These are phyloP conservation scores for Neonectria sp. DNA, from an alignment of 2,329 filamentous ascomycete genomes.

Conservation along the genomic window DNA sequence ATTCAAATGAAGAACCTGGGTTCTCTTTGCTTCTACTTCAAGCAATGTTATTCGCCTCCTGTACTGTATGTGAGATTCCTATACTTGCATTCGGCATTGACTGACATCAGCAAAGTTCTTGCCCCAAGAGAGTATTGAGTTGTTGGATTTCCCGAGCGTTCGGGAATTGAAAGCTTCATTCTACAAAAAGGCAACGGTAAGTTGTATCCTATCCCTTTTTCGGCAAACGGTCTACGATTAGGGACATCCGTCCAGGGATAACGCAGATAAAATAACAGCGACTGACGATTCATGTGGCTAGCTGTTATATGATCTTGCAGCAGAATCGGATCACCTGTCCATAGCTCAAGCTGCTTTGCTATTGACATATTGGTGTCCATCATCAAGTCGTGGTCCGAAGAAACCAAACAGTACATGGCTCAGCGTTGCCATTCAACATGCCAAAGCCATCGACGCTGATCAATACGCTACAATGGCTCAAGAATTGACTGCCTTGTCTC, in stretches of 20 bases:
- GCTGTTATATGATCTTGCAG: background rate
- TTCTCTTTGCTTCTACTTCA: background rate
- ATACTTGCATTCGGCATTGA: too few species aligned
- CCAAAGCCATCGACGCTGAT: background rate
- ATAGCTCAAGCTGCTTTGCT: constrained; percentile 1
- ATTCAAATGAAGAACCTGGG: background rate
- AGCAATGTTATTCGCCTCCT: constrained; percentile 11
- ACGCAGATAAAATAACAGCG: too few species aligned
- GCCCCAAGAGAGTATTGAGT: background rate
- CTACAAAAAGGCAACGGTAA: background rate
- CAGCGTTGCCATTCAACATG: background rate
- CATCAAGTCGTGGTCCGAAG: background rate
- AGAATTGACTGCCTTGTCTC: too few species aligned
- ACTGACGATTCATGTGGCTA: background rate
- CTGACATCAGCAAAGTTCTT: background rate
- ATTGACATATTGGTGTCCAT: constrained; percentile 11
- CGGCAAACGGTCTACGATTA: too few species aligned
- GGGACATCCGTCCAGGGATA: too few species aligned
- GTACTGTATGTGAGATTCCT: background rate
- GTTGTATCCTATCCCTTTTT: too few species aligned
- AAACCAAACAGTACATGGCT: constrained; percentile 2
- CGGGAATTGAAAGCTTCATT: background rate
- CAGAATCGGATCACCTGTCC: background rate
- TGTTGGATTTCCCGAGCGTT: background rate
- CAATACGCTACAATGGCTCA: background rate